Percentiles rank a stretch among this genome's conserved stretches.
These are phyloP conservation scores for Eudorina sp. DNA, from an alignment of 139 green algal genomes.

Conservation along the genomic window DNA sequence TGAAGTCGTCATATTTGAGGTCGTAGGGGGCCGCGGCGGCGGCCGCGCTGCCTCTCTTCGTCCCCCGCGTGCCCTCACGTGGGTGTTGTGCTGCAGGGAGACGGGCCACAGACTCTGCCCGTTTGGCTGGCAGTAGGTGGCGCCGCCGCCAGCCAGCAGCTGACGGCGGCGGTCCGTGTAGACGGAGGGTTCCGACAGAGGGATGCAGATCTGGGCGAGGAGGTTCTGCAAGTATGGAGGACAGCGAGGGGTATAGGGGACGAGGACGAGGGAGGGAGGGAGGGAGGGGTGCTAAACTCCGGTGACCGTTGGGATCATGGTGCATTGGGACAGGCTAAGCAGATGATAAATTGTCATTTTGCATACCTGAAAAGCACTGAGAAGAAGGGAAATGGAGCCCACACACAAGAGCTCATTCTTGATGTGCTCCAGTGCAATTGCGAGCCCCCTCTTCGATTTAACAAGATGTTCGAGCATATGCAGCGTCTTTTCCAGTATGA, in stretches of 20 bases:
- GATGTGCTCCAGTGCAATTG: slow-evolving; percentile 8
- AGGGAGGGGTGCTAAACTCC: background rate
- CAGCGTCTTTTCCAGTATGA: background rate
- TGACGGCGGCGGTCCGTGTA: slow-evolving; percentile 5
- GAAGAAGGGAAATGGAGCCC: slow-evolving; percentile 33
- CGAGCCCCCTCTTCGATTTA: background rate
- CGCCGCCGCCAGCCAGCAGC: background rate
- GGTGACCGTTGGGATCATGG: background rate
- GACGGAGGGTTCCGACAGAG: background rate
- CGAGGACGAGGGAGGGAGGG: background rate
- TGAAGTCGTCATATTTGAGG: too few relatives aligned
- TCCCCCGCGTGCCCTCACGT: slow-evolving; percentile 21
- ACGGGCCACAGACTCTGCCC: slow-evolving; percentile 30
- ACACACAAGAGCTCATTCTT: slow-evolving; percentile 35
- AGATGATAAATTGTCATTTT: background rate
- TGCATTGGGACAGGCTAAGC: too few relatives aligned
- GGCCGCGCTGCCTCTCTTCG: too few relatives aligned
- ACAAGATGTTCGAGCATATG: background rate
- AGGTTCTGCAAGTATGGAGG: background rate
- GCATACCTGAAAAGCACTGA: slow-evolving; percentile 42
- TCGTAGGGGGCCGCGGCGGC: too few relatives aligned
- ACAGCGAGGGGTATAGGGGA: background rate
- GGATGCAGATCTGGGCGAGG: slow-evolving; percentile 43
- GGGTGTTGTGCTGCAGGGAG: slow-evolving; percentile 28
- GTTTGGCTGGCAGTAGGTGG: background rate